Conservation (phyloP, 2,329 filamentous ascomycete species). For the Blastomyces gilchristii region DNA sequence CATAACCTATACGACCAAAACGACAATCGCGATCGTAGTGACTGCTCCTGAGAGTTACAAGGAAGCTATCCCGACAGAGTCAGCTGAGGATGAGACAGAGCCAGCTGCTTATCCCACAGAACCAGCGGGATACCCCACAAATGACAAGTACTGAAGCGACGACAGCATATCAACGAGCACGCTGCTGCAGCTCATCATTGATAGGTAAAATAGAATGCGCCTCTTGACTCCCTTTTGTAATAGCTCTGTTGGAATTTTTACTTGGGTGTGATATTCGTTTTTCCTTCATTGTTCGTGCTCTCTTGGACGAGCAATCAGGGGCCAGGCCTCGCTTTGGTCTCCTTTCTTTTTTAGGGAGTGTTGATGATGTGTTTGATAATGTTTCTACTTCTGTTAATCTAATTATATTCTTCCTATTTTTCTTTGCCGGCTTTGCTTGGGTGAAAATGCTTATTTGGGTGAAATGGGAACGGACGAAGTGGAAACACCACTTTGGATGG, state of each 20-base stretch:
- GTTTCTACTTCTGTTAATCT: not conserved
- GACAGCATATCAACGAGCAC: not conserved
- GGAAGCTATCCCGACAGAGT: not conserved
- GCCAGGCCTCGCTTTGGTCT: not conserved
- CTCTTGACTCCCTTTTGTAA: not conserved
- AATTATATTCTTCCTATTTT: not conserved
- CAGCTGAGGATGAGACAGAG: not conserved
- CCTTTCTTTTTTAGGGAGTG: not conserved
- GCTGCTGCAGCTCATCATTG: not conserved
- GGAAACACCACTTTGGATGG: not conserved
- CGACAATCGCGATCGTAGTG: not conserved
- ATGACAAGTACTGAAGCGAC: not conserved
- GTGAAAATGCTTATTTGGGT: not conserved
- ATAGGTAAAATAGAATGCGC: not conserved
- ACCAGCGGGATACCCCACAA: not conserved
- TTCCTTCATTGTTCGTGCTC: not conserved
- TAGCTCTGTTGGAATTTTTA: not conserved
- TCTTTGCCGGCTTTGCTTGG: not conserved
- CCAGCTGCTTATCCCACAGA: not conserved
- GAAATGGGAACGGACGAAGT: not conserved
- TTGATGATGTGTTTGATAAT: not conserved
- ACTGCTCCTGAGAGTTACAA: not conserved
- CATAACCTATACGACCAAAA: conserved; percentile 3
- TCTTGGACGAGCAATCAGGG: not conserved
- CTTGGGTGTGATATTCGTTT: not conserved